These are phyloP conservation scores for Xylaria flabelliformis DNA, from an alignment of 495 filamentous ascomycete genomes.

Conservation along the genomic window DNA sequence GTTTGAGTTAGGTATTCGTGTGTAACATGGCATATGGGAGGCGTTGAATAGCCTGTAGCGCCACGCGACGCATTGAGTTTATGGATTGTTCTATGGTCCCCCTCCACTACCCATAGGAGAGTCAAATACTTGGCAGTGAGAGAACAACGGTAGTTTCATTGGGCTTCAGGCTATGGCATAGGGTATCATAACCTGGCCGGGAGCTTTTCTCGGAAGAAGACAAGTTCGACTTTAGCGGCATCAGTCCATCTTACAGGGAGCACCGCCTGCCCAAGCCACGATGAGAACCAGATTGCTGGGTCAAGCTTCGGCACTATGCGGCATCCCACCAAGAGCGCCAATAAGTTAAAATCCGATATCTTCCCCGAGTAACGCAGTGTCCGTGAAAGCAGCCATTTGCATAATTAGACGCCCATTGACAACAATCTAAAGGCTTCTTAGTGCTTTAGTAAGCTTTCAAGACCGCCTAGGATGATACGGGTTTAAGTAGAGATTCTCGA, in stretches of 20 bases:
- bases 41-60: not conserved
- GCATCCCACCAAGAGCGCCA: not conserved
- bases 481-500: not conserved
- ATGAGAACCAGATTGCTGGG: conserved; percentile 1
- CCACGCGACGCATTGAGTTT: conserved; percentile 15
- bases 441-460: conserved; percentile 18
- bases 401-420: not conserved
- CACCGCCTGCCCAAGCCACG: conserved; percentile 2
- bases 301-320: conserved; percentile 1
- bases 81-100: not conserved
- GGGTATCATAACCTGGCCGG: not conserved
- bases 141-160: not conserved
- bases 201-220: not conserved
- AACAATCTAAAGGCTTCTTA: not conserved
- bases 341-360: not conserved
- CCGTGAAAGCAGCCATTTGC: not conserved
- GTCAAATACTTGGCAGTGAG: not conserved
- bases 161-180: not conserved
- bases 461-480: not conserved
- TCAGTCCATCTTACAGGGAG: not conserved
- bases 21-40: not conserved
- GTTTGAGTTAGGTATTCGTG: not conserved
- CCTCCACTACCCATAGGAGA: not conserved
- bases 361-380: not conserved
- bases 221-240: not conserved